Percentiles rank a stretch among this genome's conserved stretches.
phyloP scores from a whole-genome alignment of 1,284 basidiomycete species.

The Apiotrichum mycotoxinovorans region DNA sequence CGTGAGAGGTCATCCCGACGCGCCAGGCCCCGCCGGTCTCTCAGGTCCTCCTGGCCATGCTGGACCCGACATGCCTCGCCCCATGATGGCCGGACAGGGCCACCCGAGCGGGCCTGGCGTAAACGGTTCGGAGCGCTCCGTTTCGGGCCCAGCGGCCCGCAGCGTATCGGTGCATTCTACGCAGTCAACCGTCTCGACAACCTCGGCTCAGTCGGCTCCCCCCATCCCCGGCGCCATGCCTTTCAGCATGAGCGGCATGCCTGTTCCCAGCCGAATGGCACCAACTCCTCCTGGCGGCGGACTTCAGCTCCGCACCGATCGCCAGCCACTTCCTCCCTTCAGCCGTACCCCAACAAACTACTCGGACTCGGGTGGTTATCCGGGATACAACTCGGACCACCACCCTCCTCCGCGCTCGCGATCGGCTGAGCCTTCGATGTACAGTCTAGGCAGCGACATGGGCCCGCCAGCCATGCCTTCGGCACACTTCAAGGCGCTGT shows the following conservation, averaged over 20 bases:
- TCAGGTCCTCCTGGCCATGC: not conserved
- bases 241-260: not conserved
- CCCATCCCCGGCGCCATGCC: not conserved
- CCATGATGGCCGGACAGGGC: not conserved
- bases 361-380: slow-evolving; percentile 1
- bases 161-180: not conserved
- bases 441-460: not conserved
- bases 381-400: not conserved
- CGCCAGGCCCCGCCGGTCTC: too few relatives aligned
- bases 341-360: not conserved
- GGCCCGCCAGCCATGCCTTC: slow-evolving; percentile 13
- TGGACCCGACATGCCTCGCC: not conserved
- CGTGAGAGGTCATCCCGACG: not conserved
- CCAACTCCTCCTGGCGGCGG: not conserved
- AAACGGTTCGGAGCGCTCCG: not conserved
- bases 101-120: not conserved
- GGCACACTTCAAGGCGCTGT: slow-evolving; percentile 8
- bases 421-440: slow-evolving; percentile 3
- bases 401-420: not conserved
- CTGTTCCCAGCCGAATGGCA: not conserved
- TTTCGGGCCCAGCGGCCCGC: not conserved
- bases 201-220: not conserved
- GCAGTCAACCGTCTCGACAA: not conserved
- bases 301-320: not conserved
- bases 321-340: not conserved